Base-by-base conservation (phyloP, 2,329 filamentous ascomycete species). In the Colletotrichum karsti region DNA sequence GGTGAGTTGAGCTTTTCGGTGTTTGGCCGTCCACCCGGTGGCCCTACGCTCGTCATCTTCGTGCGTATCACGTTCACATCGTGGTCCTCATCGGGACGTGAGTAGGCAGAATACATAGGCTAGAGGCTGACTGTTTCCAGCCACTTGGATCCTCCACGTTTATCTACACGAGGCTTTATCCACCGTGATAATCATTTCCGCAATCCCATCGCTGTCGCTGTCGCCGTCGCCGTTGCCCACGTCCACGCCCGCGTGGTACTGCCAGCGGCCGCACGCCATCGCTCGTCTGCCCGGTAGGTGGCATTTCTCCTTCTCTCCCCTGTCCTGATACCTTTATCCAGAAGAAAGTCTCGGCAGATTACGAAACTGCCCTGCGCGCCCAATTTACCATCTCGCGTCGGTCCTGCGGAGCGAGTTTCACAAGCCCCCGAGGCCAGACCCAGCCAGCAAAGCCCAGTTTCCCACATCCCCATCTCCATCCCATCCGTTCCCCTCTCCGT, bases 361-460 rank as follows among this genome's bases (percentile, higher is more conserved):
- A 64, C 66, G 72, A 70, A 66, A 70, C 62, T 68, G 46, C 15
- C n/a, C 50, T 61, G 61, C n/a, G n/a, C 67, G 66, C 69, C 69
- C 72, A 77, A 73, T 75, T 74, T 73, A 66, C 69, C 69, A 67
- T 64, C 63, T 68, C 50, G 30, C 63, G 54, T 75, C 76, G 75
- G 76, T 63, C 75, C 70, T 78, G 73, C 77, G 75, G 76, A 78
- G 72, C 44, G 55, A 70, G 44, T 69, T 69, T 73, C 71, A 67
- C 73, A 73, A 69, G 74, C 71, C 71, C 73, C 63, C 68, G 42
- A 62, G 33, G 24, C 46, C 48, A 54, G 26, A 50, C 46, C 57
- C 24, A 22, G 44, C 15, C 57, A 55, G 33, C 51, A 30, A 30
- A 57, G 50, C 39, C 54, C 54, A 44, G 26, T 26, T 15, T 18